Base-by-base conservation (phyloP, 129 eudicot species). In the Scalesia atractyloides region DNA sequence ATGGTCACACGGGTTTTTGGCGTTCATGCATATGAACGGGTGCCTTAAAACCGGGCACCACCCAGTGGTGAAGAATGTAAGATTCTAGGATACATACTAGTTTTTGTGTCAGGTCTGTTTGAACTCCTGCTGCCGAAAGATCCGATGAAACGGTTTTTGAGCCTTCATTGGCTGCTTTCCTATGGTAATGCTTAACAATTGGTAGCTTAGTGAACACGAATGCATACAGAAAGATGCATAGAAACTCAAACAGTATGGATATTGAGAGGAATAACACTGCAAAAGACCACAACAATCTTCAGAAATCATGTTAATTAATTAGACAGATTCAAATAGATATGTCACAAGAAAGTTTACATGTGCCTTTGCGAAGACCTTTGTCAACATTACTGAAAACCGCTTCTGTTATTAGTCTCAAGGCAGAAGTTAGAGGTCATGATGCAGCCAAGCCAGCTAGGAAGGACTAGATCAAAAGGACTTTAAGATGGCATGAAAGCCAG, bases 91-190 rank as follows among this genome's bases (percentile, higher is more conserved):
- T 24, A 36, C 22, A 17, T 5, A 60, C 73, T 46, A 80, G 86
- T 18, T 19, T 81, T 73, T 76, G 65, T 8, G 65, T 77, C 43
- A 69, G 44, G 5, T 62, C 70, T n/a, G 82, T 70, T 20, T 74
- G 78, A 76, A 54, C 83, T 36, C 92, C 96, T 33, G 87, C 96
- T 73, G 93, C 96, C 19, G 84, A 85, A 54, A 91, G 88, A 73
- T 91, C 97, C 39, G 90, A 74, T 65, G 87, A 53, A 44, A 91
- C 97, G 9, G 93, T 91, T 68, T 75, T 75, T 5, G 96, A 88
- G 11, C 97, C 97, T 82, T 91, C 89, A 5, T 78, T 69, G 20
- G 97, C 92, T 64, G 96, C 97, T 84, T 86, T 88, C 18, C 74
- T 49, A 33, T 89, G 90, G 49, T 68, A 88, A 68, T 86, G 67